These are phyloP conservation scores for Microcos paniculata DNA, from an alignment of 345 rosid species.

Conservation along the genomic window DNA sequence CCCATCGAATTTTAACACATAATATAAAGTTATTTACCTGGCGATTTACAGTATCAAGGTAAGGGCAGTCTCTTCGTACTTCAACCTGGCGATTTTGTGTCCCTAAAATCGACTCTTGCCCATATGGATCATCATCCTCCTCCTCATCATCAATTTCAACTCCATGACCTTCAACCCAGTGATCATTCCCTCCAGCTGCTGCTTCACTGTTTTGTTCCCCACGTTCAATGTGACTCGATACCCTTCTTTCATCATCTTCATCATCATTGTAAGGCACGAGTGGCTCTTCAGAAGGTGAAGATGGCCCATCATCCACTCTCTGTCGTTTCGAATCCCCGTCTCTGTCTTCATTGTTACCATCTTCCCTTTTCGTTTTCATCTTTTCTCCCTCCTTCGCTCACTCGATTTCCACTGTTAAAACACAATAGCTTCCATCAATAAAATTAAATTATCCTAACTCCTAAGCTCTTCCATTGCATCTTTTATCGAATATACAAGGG, in stretches of 20 bases:
- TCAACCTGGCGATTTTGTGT: constrained; percentile 56
- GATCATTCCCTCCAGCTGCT: constrained; percentile 20
- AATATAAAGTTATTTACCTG: constrained; percentile 48
- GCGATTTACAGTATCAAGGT: constrained; percentile 97
- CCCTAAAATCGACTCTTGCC: constrained; percentile 30
- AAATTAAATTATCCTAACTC: not conserved
- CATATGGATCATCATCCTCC: constrained; percentile 26
- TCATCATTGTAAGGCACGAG: constrained; percentile 78
- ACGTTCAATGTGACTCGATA: constrained; percentile 6
- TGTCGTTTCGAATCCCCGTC: constrained; percentile 47
- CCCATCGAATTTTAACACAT: not conserved
- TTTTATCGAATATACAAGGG: not conserved
- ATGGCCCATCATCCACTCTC: constrained; percentile 36
- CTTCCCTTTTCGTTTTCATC: constrained; percentile 46
- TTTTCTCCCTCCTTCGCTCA: not conserved
- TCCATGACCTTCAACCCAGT: constrained; percentile 20
- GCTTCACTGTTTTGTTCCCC: constrained; percentile 10
- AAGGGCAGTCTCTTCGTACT: constrained; percentile 92
- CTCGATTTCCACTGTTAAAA: constrained; percentile 1
- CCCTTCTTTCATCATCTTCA: constrained; percentile 34
- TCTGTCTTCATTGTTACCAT: constrained; percentile 36
- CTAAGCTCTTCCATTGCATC: not conserved
- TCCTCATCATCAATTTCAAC: constrained; percentile 40
- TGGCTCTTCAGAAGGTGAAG: constrained; percentile 52
- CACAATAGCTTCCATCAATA: not conserved